Base-by-base conservation (phyloP, 2,329 filamentous ascomycete genomes). In the Sordariomycetes sp. region DNA sequence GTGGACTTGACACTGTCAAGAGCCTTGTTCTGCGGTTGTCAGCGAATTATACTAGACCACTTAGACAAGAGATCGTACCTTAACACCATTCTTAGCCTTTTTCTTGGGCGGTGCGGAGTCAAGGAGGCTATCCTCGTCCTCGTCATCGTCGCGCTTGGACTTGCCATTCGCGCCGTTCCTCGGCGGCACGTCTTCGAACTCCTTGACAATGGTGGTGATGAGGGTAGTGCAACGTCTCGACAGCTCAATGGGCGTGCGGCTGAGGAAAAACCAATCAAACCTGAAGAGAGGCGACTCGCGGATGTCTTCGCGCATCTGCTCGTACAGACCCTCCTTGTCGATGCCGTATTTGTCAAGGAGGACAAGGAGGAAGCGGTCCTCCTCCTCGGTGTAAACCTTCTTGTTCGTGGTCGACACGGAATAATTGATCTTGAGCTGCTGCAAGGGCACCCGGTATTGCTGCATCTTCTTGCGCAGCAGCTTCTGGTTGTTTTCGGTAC, bases 251-350 rank as follows among this genome's bases (percentile, higher is more conserved):
- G 92, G 86, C 4, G 90, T 98, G 30, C 92, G 78, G 56, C 86
- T 94, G 26, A 98, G 72, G 69, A 98, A 95, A 66, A 98, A 98
- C 93, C 93, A 98, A 55, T 98, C 92, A 50, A 98, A 98, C 25
- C 92, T 79, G 72, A 98, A 98, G 4, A 98, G 68, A 8, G 92
- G 88, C 37, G 82, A 90, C 44, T 95, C 87, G 21, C 88, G 82
- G 44, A 98, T 94, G 55, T 96, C 92, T 44, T 96, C 90, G n/a
- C 92, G 82, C 52, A 98, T 94, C 55, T 79, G 81, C 48, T 98
- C 92, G 55, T 92, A 93, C 42, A 98, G 73, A 21, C 77, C 77
- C 48, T 96, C 90, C 2, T 83, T 82, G 53, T 98, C 93, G 23
- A 98, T 79, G 6, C 93, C 92, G 47, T 87, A 83, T 57, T 82